Percentiles rank a stretch among this genome's conserved stretches.
phyloP scores from a whole-genome alignment of 2,329 filamentous ascomycete species.

The Pseudopyricularia javanii region DNA sequence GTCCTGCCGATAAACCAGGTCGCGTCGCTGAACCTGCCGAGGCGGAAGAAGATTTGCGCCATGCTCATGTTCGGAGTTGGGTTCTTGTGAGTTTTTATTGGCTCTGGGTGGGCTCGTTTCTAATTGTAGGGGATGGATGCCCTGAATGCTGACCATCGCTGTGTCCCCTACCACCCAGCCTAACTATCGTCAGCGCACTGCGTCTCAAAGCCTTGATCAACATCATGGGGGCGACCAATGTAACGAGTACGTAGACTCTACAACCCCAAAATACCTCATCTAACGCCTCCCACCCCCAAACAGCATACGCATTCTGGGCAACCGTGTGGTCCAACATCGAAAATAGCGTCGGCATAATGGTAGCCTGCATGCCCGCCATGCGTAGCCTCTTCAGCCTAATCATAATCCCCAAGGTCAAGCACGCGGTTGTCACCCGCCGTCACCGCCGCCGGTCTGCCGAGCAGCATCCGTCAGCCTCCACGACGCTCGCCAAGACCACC shows the following conservation, averaged over 20 bases:
- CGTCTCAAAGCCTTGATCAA: constrained; percentile 16
- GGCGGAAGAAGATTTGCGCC: constrained; percentile 33
- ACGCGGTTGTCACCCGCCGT: not conserved
- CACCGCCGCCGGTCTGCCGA: too few relatives aligned
- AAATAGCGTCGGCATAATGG: constrained; percentile 20
- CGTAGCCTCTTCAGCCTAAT: constrained; percentile 5
- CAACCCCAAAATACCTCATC: constrained; percentile 16
- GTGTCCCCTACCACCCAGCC: not conserved
- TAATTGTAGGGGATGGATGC: not conserved
- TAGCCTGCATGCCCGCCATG: constrained; percentile 18
- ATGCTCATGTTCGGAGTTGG: constrained; percentile 35
- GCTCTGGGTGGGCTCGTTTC: not conserved
- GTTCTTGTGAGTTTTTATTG: constrained; percentile 12
- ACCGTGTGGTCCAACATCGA: constrained; percentile 20
- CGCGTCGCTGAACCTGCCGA: constrained; percentile 23
- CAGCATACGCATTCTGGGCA: not conserved
- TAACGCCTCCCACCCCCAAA: constrained; percentile 12
- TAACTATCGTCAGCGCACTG: constrained; percentile 20
- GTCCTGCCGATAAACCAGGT: constrained; percentile 34
- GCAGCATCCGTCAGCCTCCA: too few relatives aligned
- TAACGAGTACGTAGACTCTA: not conserved
- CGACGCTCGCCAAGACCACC: not conserved
- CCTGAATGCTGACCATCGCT: not conserved
- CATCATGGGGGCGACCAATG: not conserved
- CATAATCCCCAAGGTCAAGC: not conserved